Evolutionary conservation across 2,329 filamentous ascomycete species (phyloP), one percentile per base, ranked within the genome.

Genomic region (Teratosphaeria zuluensis): DNA sequence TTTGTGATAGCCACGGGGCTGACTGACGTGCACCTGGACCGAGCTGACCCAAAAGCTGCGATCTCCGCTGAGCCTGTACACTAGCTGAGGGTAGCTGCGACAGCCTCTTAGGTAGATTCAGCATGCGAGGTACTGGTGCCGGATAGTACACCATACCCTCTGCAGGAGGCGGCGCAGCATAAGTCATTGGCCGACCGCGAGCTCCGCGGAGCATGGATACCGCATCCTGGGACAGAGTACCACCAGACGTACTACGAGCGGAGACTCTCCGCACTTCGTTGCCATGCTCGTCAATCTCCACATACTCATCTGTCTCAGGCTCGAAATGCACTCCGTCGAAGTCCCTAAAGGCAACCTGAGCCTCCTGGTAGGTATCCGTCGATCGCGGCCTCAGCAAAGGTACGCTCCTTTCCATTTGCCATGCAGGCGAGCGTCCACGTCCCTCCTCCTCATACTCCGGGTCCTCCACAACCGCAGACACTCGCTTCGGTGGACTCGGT

Each of bases 91-190:
- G 84, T 56, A 85, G 81, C 66, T 86, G 89, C 0, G 92, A 95
- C 55, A 97, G 77, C 66, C 90, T 89, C 52, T 91, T 90, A 0
- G 94, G 94, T 12, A 99, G 77, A 67, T 96, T 97, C 59, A 99
- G 81, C 86, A 95, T 92, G 62, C 88, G 86, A 2, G 94, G 94
- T 2, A 99, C 94, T 1, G 90, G 92, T 2, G 94, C 94, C 14
- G 94, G 94, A 72, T 99, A 99, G 74, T 87, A 97, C 9, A 96
- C 84, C 89, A 97, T 96, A 65, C 86, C 80, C 64, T 92, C 84
- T 4, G 84, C 87, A 1, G 86, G 86, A 30, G 80, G 77, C 1
- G 84, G 83, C 68, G 86, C 80, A 16, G 59, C 54, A 31, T 59
- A 86, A 0, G 84, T 84, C 61, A 81, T 79, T 11, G 83, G 77